A percentile compares a stretch with the other conserved stretches of the same genome.
Conservation (phyloP, 257 asterid genomes). For the Solanum neorickii region DNA sequence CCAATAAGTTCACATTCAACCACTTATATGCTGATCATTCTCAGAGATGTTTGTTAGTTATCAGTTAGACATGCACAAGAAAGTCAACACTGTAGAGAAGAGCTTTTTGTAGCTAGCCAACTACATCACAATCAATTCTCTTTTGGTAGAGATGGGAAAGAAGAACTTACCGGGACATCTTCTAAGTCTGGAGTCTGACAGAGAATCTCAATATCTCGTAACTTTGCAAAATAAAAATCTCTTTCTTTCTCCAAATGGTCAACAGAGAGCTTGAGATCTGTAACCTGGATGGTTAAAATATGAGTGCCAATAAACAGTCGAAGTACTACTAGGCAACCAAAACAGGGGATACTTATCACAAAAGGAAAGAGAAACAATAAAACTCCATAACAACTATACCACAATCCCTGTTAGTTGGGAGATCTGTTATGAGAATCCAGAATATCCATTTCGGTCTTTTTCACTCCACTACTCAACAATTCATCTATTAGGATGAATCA, state of each 20-base stretch:
- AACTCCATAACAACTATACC: neutral
- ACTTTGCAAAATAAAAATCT: constrained; percentile 79
- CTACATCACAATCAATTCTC: neutral
- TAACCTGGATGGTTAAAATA: constrained; percentile 27
- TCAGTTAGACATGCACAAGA: neutral
- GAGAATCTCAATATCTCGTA: constrained; percentile 75
- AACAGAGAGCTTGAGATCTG: constrained; percentile 63
- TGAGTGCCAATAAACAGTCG: neutral
- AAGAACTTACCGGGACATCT: constrained; percentile 37
- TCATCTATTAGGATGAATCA: neutral
- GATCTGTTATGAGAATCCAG: neutral
- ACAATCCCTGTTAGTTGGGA: neutral
- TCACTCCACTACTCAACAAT: neutral
- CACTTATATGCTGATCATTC: neutral
- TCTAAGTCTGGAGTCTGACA: constrained; percentile 64
- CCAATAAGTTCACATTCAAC: neutral
- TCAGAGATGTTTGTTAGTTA: neutral
- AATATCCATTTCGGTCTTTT: neutral
- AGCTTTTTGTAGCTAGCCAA: neutral
- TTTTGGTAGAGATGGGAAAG: neutral
- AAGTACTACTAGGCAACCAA: neutral
- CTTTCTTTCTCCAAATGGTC: constrained; percentile 83
- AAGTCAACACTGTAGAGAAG: neutral
- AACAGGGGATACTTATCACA: neutral
- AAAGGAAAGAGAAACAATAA: neutral